Percentiles rank a stretch among this genome's conserved stretches.
Evolutionary conservation across 108 stramenopile species (phyloP).

Genomic region (Skeletonema menzelii): DNA sequence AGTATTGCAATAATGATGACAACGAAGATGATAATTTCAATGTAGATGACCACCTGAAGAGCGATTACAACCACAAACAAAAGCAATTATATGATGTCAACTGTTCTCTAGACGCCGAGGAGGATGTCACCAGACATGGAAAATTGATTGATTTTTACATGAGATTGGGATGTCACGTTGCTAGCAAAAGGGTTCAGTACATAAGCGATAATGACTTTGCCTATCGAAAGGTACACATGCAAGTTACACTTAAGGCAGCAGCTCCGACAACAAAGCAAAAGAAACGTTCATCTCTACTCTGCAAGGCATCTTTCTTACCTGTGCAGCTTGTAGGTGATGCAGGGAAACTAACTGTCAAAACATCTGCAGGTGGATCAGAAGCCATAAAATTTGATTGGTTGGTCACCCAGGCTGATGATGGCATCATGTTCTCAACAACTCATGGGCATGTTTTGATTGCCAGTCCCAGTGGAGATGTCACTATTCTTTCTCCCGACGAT

Average conservation of each 20-base stretch:
- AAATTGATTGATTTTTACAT: slow-evolving; percentile 65
- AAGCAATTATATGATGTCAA: slow-evolving; percentile 28
- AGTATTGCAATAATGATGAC: slow-evolving; percentile 33
- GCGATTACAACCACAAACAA: slow-evolving; percentile 1
- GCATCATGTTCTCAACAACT: slow-evolving; percentile 45
- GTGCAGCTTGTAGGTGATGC: slow-evolving; percentile 33
- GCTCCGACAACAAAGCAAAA: not conserved
- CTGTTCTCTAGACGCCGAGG: slow-evolving; percentile 64
- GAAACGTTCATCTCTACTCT: not conserved
- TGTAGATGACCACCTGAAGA: not conserved
- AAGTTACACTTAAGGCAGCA: slow-evolving; percentile 18
- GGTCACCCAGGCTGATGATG: slow-evolving; percentile 27
- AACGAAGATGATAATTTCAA: slow-evolving; percentile 18
- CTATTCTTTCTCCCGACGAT: slow-evolving; percentile 18
- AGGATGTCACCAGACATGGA: slow-evolving; percentile 59
- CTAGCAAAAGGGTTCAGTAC: slow-evolving; percentile 51
- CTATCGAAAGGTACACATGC: slow-evolving; percentile 72
- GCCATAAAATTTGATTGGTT: slow-evolving; percentile 38
- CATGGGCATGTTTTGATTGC: slow-evolving; percentile 36
- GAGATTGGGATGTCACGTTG: slow-evolving; percentile 53
- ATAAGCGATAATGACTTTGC: slow-evolving; percentile 71
- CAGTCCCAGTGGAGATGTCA: slow-evolving; percentile 19
- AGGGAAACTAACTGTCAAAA: slow-evolving; percentile 22
- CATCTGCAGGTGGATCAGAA: not conserved
- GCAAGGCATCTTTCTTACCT: slow-evolving; percentile 30